Percentiles rank a stretch among this genome's conserved stretches.
These are phyloP conservation scores for Jimgerdemannia flammicorona DNA, from an alignment of 192 early-diverging fungal species.

Conservation along the genomic window DNA sequence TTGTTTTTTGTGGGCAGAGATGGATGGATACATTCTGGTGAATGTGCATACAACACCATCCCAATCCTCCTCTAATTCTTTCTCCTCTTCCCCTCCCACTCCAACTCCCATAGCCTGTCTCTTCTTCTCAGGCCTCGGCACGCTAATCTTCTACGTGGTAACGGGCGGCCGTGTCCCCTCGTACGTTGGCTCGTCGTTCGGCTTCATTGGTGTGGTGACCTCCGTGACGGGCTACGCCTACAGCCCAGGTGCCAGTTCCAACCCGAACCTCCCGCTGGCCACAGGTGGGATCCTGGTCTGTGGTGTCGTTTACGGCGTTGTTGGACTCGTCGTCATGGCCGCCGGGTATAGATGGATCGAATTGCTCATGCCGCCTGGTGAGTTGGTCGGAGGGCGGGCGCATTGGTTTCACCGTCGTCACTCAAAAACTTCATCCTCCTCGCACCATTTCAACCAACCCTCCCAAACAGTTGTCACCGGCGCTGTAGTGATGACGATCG, in stretches of 20 bases:
- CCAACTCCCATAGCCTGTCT: conserved; percentile 27
- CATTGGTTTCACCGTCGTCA: no score
- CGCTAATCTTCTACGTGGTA: conserved; percentile 45
- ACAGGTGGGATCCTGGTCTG: conserved; percentile 49
- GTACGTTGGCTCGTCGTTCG: conserved; percentile 54
- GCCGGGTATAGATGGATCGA: conserved; percentile 43
- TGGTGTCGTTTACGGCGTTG: conserved; percentile 40
- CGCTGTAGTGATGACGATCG: conserved; percentile 51
- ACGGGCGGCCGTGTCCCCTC: conserved; percentile 56
- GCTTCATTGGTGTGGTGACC: conserved; percentile 48
- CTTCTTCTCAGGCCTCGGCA: conserved; percentile 52
- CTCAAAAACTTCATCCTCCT: neutral
- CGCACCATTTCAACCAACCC: neutral
- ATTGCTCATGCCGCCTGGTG: conserved; percentile 46
- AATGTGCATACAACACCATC: neutral
- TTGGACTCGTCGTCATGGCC: conserved; percentile 39
- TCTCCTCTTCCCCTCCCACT: no score
- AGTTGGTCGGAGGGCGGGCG: neutral
- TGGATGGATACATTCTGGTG: no score
- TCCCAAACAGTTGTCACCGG: conserved; percentile 41
- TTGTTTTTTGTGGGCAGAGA: neutral
- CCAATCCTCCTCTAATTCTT: neutral
- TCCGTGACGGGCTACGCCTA: conserved; percentile 44
- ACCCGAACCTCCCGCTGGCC: conserved; percentile 40
- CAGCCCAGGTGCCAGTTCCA: conserved; percentile 24